Evolutionary conservation across 768 basidiomycete genomes (phyloP).

Genomic region (Dioszegia aurantiaca): DNA sequence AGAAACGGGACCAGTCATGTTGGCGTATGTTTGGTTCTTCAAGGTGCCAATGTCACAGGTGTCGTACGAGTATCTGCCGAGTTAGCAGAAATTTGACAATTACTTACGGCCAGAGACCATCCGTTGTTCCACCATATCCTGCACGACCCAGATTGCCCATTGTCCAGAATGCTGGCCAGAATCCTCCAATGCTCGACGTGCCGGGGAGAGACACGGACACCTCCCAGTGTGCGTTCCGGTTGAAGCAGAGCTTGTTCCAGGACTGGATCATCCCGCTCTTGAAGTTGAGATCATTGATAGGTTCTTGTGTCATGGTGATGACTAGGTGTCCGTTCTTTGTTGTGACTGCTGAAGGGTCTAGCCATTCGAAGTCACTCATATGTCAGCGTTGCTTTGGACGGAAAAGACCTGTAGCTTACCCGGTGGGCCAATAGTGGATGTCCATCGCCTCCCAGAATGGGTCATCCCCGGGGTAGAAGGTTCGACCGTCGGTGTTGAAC

Average conservation of each 20-base stretch:
- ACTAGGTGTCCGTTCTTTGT: constrained; percentile 72
- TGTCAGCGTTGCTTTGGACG: neutral
- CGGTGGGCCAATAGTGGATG: constrained; percentile 52
- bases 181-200: constrained; percentile 41
- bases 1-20: constrained; percentile 39
- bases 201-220: constrained; percentile 56
- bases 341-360: constrained; percentile 68
- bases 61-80: constrained; percentile 43
- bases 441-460: constrained; percentile 61
- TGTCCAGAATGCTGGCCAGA: constrained; percentile 61
- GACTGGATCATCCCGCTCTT: constrained; percentile 53
- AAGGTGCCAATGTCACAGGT: constrained; percentile 46
- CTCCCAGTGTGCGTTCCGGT: constrained; percentile 72
- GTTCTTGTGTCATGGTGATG: constrained; percentile 66
- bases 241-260: constrained; percentile 89
- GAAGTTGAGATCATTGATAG: constrained; percentile 69
- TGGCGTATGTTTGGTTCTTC: constrained; percentile 45
- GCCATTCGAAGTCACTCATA: constrained; percentile 66
- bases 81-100: constrained; percentile 51
- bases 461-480: constrained; percentile 77
- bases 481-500: constrained; percentile 73
- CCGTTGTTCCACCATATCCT: constrained; percentile 80
- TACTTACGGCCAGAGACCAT: constrained; percentile 58
- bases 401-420: constrained; percentile 23
- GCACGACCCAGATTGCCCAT: constrained; percentile 81